Evolutionary conservation across 1,139 yeast genomes (phyloP).

Genomic region (Taphrina flavorubra): DNA sequence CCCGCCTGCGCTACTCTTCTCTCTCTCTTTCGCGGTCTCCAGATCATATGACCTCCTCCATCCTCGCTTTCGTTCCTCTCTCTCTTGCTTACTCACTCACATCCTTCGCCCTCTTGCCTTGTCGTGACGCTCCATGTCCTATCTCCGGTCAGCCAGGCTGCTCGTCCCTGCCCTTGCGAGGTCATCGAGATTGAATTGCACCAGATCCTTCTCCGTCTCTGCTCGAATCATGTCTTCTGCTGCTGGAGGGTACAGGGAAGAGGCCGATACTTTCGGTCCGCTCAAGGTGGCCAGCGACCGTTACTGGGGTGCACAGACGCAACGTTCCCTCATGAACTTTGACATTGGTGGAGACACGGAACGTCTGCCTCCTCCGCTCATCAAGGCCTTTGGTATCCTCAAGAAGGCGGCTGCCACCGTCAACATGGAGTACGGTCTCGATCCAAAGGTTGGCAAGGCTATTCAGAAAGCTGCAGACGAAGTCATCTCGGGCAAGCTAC

Average conservation of each 20-base stretch:
- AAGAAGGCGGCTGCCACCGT: conserved; percentile 95
- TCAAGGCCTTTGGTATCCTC: conserved; percentile 88
- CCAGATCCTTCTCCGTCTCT: conserved; percentile 24
- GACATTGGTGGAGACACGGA: conserved; percentile 93
- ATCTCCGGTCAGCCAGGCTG: not conserved
- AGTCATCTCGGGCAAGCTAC: conserved; percentile 87
- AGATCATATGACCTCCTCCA: conserved; percentile 7
- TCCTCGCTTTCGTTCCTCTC: not conserved
- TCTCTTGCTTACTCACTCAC: not conserved
- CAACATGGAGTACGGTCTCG: conserved; percentile 83
- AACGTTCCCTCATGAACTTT: conserved; percentile 87
- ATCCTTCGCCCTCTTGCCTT: not conserved
- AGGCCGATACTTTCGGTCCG: conserved; percentile 45
- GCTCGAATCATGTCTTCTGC: conserved; percentile 8
- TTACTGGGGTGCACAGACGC: conserved; percentile 99
- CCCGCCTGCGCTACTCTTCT: not conserved
- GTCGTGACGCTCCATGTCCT: no score
- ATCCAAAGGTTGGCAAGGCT: conserved; percentile 79
- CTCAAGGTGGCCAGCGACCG: conserved; percentile 82
- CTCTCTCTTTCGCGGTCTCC: not conserved
- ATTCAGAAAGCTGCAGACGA: conserved; percentile 95
- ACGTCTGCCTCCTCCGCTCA: conserved; percentile 86
- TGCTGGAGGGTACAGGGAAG: conserved; percentile 11
- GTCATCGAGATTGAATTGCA: not conserved
- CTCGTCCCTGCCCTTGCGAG: not conserved